A percentile compares a stretch with the other conserved stretches of the same genome.
These are phyloP conservation scores for Coemansia sp. DNA, from an alignment of 192 early-diverging fungal genomes.

Conservation along the genomic window DNA sequence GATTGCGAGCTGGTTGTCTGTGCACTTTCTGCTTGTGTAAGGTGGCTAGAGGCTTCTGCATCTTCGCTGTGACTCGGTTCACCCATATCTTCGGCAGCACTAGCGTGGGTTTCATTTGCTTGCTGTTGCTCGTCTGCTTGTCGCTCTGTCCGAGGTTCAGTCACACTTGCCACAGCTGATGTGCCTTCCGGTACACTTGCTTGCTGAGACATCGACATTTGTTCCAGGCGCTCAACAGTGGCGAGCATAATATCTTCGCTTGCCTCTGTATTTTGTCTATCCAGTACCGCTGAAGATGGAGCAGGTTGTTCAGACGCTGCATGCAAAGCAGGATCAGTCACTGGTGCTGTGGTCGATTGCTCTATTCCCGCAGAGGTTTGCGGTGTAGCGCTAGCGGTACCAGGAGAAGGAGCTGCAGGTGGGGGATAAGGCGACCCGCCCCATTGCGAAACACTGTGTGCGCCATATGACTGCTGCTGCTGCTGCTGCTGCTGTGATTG, in stretches of 20 bases:
- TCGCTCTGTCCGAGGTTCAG: background rate
- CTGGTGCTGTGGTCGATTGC: background rate
- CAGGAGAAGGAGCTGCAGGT: background rate
- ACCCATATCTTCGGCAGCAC: background rate
- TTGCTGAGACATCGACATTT: background rate
- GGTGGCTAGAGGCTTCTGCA: background rate
- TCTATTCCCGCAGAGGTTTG: background rate
- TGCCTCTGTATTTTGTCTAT: no score
- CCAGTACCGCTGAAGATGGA: background rate
- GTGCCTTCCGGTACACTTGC: no score
- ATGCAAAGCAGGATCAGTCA: background rate
- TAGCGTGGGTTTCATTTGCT: background rate
- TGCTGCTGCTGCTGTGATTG: background rate
- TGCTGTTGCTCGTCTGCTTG: background rate
- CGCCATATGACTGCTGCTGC: background rate
- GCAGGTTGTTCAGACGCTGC: background rate
- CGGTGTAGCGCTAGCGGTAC: background rate
- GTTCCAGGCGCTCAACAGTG: no score
- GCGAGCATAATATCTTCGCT: no score
- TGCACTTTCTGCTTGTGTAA: background rate
- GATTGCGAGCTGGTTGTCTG: background rate
- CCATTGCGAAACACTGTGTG: background rate
- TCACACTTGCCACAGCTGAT: background rate
- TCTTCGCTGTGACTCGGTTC: background rate
- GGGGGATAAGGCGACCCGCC: background rate